Evolutionary conservation across 2,329 filamentous ascomycete species (phyloP), one percentile per base, ranked within the genome.

Genomic region (Cercospora berteroae): DNA sequence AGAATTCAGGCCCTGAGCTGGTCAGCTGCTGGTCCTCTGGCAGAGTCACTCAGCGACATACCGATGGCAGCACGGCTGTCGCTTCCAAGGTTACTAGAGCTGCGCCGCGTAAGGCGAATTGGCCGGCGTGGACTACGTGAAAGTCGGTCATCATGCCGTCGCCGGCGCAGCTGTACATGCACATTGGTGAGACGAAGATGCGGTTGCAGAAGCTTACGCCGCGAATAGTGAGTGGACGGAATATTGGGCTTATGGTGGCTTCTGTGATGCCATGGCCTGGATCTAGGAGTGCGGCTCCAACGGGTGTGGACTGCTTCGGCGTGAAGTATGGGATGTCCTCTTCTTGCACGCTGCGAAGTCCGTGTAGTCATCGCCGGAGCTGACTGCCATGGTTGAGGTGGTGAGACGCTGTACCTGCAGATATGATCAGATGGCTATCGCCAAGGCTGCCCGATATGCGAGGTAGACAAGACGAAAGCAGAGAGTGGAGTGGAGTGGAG

Each of bases 121-220:
- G 60, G 7, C 60, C 60, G 1, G 60, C 60, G 13, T 63, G 44
- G 7, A 63, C 60, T 25, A 63, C n/a, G 55, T 63, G 60, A 7
- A 63, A 63, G 60, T 63, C 60, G 13, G 44, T 63, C 60, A 63
- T 63, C 60, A 63, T 63, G 42, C 60, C 60, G 18, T 63, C 60
- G 60, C 60, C 48, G 10, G 60, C 44, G 31, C 60, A 63, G 48
- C 60, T 63, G 27, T 63, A 63, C 60, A 63, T 63, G 60, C 60
- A 63, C 60, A 63, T 63, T 9, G 60, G 60, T 29, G 60, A 63
- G 25, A 63, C 60, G n/a, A 63, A 63, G 20, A 63, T 63, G 29
- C 60, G 44, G 18, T 63, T 63, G 48, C 60, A 63, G 60, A 63
- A 63, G 18, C 29, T 63, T 25, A 56, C 25, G 1, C 60, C 60